Evolutionary conservation across 352 stramenopile species (phyloP), one percentile per base, ranked within the genome.

Genomic region (Pythium rishiriense): DNA sequence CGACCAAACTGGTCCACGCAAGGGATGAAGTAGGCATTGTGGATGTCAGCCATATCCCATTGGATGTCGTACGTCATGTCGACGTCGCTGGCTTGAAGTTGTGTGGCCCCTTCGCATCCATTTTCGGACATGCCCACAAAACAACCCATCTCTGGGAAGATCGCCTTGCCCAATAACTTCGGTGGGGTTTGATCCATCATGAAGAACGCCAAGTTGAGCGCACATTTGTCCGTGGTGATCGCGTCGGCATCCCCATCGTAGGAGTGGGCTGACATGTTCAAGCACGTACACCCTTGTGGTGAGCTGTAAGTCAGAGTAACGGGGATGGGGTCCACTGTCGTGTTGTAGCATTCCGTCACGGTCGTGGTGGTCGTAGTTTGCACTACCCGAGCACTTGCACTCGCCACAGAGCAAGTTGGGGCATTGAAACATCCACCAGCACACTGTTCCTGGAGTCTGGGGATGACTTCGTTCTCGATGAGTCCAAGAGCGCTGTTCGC

Each of bases 141-240:
- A 47, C 58, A 64, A 4, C 57, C 58, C 58, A 64, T 64, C 22
- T 64, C 58, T 0, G 58, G 48, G 8, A 64, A 26, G 37, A 37
- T 51, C 2, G 37, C 39, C 47, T 64, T 58, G 4, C 46, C 46
- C 19, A 51, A 8, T 7, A 33, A 35, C 0, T 57, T 22, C 0
- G 41, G 39, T 3, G 52, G 52, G 22, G 4, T 50, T 24, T 43
- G 22, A 35, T 64, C 58, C 9, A 58, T 45, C 46, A 58, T 58
- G n/a, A 28, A 25, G 35, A 43, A 64, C n/a, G 19, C 5, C 17
- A 64, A 10, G 47, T 64, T 64, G n/a, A 19, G 46, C 7, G 58
- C 58, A 41, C 47, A 64, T 3, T 49, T 55, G 33, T 35, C 46
- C 24, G 46, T 64, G 10, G 37, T 49, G 39, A 58, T 37, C 21